Base-by-base conservation (phyloP, 441 rosid genomes). In the Omphalea diandra region DNA sequence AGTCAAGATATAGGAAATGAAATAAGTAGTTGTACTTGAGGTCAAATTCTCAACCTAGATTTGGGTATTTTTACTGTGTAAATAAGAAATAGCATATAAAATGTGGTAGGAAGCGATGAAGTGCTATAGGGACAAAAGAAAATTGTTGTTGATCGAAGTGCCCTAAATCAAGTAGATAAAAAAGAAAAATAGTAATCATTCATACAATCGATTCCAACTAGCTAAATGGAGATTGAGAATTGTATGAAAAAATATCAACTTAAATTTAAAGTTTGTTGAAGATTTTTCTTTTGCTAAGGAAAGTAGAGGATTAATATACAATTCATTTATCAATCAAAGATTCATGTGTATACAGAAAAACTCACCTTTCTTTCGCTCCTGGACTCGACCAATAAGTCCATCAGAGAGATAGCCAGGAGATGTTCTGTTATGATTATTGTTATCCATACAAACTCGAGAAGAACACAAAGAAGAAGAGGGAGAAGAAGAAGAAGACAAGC, bases 361-460 rank as follows among this genome's bases (percentile, higher is more conserved):
- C 75, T 18, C 22, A 88, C 98, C 98, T 70, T 88, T 92, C 74
- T 83, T 88, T 47, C 88, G 86, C 58, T 86, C 89, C 11, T 77
- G 92, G 63, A 77, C 61, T 69, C 68, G 77, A 31, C 71, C 80
- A 52, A 82, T 0, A 78, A 88, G 86, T 10, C 87, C 84, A 52
- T 89, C 90, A 5, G 98, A 89, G 22, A 85, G 85, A 76, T 85
- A 87, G 4, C 85, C 88, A 7, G 74, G 44, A 49, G 87, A 80
- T 33, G 78, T 56, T 70, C 75, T 80, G 46, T 83, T 74, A 49
- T 76, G 81, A 52, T 75, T 75, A 56, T n/a, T 74, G 32, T 80
- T 81, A 47, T 75, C 77, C 0, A 70, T 41, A 56, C 85, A 75
- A 62, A 82, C 43, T 24, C 63, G 71, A 5, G 88, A 68, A n/a